Evolutionary conservation across 306 rosid genomes (phyloP).

Genomic region (Begonia peltatifolia): DNA sequence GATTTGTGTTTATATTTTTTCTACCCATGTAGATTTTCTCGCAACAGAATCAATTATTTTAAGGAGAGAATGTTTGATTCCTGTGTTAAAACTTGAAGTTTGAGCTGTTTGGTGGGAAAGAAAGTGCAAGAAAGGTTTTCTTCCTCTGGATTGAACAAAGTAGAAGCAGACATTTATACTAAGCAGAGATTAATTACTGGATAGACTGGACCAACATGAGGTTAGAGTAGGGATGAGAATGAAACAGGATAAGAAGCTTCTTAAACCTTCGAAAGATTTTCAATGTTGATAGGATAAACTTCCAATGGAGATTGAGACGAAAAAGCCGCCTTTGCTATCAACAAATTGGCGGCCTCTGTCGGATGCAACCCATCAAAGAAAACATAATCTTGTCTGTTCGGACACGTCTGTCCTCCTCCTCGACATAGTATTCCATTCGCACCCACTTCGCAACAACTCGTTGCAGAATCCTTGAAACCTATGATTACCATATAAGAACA

Average conservation of each 20-base stretch:
- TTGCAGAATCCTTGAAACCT: constrained; percentile 22
- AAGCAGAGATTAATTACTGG: not conserved
- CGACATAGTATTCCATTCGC: constrained; percentile 30
- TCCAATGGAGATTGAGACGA: constrained; percentile 19
- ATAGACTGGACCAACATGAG: not conserved
- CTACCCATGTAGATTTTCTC: too few species aligned
- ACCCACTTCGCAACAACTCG: constrained; percentile 30
- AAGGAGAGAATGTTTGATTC: too few species aligned
- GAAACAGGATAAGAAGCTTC: not conserved
- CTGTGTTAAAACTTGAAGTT: not conserved
- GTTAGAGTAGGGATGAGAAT: not conserved
- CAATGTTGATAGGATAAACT: constrained; percentile 36
- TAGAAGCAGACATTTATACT: not conserved
- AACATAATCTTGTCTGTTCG: constrained; percentile 18
- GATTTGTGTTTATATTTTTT: too few species aligned
- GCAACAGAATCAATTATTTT: too few species aligned
- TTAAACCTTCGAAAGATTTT: constrained; percentile 7
- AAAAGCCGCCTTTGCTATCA: constrained; percentile 28
- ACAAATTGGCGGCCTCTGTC: constrained; percentile 31
- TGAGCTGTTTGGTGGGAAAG: not conserved
- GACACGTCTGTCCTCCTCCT: constrained; percentile 24
- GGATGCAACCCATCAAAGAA: constrained; percentile 42
- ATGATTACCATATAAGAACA: not conserved
- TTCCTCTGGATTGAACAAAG: too few species aligned
- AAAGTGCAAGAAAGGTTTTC: too few species aligned